Conservation (phyloP, 495 filamentous ascomycete species). For the Aspergillus asperescens region DNA sequence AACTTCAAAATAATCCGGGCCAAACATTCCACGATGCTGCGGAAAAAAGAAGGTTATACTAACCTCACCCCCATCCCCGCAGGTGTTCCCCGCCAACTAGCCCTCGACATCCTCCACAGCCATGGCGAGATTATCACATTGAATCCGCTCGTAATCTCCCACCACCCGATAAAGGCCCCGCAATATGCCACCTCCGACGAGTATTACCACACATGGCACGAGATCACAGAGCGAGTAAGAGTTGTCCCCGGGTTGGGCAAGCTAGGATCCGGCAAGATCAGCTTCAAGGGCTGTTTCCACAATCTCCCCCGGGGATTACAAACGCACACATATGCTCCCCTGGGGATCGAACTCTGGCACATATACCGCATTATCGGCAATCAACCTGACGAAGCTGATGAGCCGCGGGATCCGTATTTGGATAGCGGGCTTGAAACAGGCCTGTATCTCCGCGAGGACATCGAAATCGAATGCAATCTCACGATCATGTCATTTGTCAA, state of each 20-base stretch:
- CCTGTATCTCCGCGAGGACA: constrained; percentile 70
- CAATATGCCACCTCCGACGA: constrained; percentile 59
- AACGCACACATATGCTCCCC: constrained; percentile 69
- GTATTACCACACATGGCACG: constrained; percentile 64
- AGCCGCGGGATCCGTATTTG: constrained; percentile 18
- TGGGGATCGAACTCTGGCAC: constrained; percentile 61
- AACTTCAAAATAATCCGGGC: no score
- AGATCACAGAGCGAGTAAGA: constrained; percentile 55
- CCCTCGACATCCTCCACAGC: constrained; percentile 63
- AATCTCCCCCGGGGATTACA: constrained; percentile 62
- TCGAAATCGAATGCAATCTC: constrained; percentile 71
- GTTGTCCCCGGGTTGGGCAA: constrained; percentile 62
- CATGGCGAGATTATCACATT: constrained; percentile 75
- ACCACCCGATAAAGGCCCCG: constrained; percentile 58
- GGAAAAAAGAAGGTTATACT: constrained; percentile 41
- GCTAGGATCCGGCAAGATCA: constrained; percentile 54
- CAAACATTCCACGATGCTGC: no score
- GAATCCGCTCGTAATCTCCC: constrained; percentile 70
- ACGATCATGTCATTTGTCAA: constrained; percentile 68
- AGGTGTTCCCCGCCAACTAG: constrained; percentile 59
- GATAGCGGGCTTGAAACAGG: constrained; percentile 30
- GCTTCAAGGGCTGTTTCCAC: constrained; percentile 71
- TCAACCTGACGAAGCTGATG: constrained; percentile 52
- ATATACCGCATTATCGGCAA: constrained; percentile 59
- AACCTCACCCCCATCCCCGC: constrained; percentile 66